Conservation (phyloP, 2,329 filamentous ascomycete species). For the Cladorrhinum sp. region DNA sequence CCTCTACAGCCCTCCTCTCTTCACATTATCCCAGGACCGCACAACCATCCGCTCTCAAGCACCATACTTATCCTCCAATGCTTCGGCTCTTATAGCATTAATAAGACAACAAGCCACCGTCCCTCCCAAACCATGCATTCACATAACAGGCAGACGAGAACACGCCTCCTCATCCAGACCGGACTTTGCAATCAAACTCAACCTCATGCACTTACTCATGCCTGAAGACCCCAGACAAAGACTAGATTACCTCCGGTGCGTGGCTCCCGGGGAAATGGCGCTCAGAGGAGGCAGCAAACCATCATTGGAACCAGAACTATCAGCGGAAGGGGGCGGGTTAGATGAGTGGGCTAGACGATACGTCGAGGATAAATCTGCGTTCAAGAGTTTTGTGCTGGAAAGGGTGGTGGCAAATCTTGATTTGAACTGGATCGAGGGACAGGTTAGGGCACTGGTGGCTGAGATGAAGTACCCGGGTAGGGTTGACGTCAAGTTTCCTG, state of each 20-base stretch:
- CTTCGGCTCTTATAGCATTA: constrained; percentile 44
- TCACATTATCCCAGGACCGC: constrained; percentile 48
- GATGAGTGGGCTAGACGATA: constrained; percentile 50
- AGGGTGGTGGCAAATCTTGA: constrained; percentile 55
- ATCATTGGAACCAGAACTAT: constrained; percentile 42
- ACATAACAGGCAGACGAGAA: constrained; percentile 45
- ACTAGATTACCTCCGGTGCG: constrained; percentile 54
- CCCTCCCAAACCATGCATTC: constrained; percentile 54
- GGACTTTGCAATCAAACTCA: constrained; percentile 54
- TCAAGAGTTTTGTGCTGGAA: constrained; percentile 51
- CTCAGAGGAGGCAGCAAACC: constrained; percentile 47
- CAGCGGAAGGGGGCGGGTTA: constrained; percentile 30
- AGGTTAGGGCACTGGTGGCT: constrained; percentile 50
- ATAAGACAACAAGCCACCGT: constrained; percentile 49
- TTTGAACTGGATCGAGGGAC: constrained; percentile 52
- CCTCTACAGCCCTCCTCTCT: constrained; percentile 51
- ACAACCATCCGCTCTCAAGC: constrained; percentile 47
- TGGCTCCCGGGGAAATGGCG: constrained; percentile 47
- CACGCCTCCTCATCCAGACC: constrained; percentile 23
- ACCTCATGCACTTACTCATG: constrained; percentile 53
- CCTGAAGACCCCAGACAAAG: constrained; percentile 43
- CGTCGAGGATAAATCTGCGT: constrained; percentile 42
- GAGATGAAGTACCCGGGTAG: constrained; percentile 49
- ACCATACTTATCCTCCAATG: constrained; percentile 47
- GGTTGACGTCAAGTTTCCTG: constrained; percentile 48